Evolutionary conservation across 108 stramenopile genomes (phyloP).

Genomic region (Cyclotella baltica): DNA sequence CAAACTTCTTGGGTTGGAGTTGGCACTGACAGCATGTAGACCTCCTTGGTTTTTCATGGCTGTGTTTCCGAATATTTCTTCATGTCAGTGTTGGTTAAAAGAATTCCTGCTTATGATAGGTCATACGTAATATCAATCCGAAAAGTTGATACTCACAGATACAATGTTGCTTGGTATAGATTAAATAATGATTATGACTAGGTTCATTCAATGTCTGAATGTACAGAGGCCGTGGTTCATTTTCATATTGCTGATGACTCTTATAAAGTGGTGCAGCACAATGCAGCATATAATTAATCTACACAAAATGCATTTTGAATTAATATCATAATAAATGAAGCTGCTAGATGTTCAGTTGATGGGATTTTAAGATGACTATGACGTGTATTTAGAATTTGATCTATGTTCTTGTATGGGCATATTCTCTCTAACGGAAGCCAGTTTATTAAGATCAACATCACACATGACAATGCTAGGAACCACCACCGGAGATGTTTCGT

Average conservation of each 20-base stretch:
- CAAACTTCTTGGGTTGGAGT: too few relatives aligned
- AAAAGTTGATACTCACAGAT: constrained; percentile 67
- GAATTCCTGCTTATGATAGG: constrained; percentile 56
- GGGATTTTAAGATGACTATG: too few relatives aligned
- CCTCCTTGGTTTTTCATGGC: too few relatives aligned
- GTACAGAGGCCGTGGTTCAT: constrained; percentile 67
- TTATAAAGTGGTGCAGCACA: constrained; percentile 31
- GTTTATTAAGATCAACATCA: constrained; percentile 68
- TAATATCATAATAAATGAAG: neutral
- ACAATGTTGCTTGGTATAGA: constrained; percentile 70
- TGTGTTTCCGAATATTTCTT: too few relatives aligned
- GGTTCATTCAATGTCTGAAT: constrained; percentile 62
- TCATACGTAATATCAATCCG: constrained; percentile 72
- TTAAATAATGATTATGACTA: constrained; percentile 76
- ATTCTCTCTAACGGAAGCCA: constrained; percentile 66
- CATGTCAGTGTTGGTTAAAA: too few relatives aligned
- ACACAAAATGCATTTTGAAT: neutral
- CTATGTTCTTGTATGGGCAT: constrained; percentile 90
- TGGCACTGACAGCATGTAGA: too few relatives aligned
- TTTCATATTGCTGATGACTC: constrained; percentile 19
- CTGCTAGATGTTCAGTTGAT: too few relatives aligned
- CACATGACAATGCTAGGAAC: constrained; percentile 68
- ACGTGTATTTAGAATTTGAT: constrained; percentile 29
- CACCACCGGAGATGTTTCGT: constrained; percentile 24
- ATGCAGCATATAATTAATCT: neutral